Evolutionary conservation across 306 rosid species (phyloP), one percentile per base, ranked within the genome.

Genomic region (Potentilla sterilis): DNA sequence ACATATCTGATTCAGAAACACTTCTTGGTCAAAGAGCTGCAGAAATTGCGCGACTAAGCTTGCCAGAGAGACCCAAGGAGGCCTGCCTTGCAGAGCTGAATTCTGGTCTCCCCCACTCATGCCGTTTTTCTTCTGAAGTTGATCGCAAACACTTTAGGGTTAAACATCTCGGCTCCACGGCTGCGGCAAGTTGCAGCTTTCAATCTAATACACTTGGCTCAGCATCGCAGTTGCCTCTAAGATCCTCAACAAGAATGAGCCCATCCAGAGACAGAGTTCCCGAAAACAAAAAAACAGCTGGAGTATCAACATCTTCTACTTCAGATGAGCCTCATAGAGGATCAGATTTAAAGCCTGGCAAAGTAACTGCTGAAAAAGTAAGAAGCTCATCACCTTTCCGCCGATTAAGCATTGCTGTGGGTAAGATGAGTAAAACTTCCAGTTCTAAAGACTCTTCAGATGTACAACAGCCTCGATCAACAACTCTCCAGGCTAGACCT

Each of bases 371-470:
- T 54, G 93, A 83, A 69, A 95, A 92, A 81, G 75, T 80, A 61
- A 83, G 93, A 87, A 90, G 92, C 85, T 84, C 91, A 82, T 95
- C 98, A 70, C 98, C 99, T 52, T 88, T 95, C 77, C 79, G 83
- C 49, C 91, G 89, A 63, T 78, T 95, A 74, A 84, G 84, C 84
- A 81, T 83, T 66, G 78, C 87, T 78, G 24, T 85, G 75, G 88
- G 96, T 62, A 83, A 84, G 82, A 80, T 87, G 38, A 72, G 85
- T 81, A 90, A 86, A 82, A 88, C 82, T 73, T 76, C 84, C 77
- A 81, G 88, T 74, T 86, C 85, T 54, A 87, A 83, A 75, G 96
- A 87, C 75, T 81, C 77, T 83, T 79, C 78, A n/a, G 84, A 87
- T 74, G 73, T 57, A 52, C 83, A 78, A 32, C 81, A 78, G 67